Conservation (phyloP, 495 filamentous ascomycete species). For the Endocarpon pusillum region DNA sequence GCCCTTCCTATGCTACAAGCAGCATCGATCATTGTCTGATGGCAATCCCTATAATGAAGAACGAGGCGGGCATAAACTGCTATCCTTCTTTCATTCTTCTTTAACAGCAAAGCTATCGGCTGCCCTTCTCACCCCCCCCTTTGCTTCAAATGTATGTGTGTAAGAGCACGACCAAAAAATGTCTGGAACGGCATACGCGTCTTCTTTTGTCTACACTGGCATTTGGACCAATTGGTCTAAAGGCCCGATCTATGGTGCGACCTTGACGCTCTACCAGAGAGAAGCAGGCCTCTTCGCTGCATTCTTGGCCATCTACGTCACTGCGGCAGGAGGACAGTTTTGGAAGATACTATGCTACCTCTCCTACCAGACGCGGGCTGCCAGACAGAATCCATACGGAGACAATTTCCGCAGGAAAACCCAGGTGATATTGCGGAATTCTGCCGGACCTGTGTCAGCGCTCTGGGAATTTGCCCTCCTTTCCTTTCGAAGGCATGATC, state of each 20-base stretch:
- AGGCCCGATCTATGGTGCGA: slow-evolving; percentile 7
- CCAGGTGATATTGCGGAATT: slow-evolving; percentile 6
- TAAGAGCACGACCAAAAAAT: too few relatives aligned
- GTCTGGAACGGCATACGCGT: too few relatives aligned
- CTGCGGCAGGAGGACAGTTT: slow-evolving; percentile 5
- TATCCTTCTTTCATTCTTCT: too few relatives aligned
- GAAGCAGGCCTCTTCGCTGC: slow-evolving; percentile 7
- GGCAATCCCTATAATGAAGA: too few relatives aligned
- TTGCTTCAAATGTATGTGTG: too few relatives aligned
- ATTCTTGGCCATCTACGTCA: slow-evolving; percentile 9
- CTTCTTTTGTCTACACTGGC: slow-evolving; percentile 7
- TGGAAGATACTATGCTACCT: slow-evolving; percentile 8
- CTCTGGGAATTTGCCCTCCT: slow-evolving; percentile 1
- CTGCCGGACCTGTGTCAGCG: slow-evolving; percentile 1
- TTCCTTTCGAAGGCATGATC: too few relatives aligned
- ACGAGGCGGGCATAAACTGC: too few relatives aligned
- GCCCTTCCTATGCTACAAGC: too few relatives aligned
- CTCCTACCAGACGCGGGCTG: slow-evolving; percentile 3
- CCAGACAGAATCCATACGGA: slow-evolving; percentile 1
- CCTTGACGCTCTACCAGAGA: slow-evolving; percentile 6
- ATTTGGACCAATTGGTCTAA: slow-evolving; percentile 11
- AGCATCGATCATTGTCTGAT: too few relatives aligned
- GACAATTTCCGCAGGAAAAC: slow-evolving; percentile 3
- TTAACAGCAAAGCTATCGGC: too few relatives aligned
- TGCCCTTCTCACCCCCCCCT: too few relatives aligned